Base-by-base conservation (phyloP, 345 rosid species). In the Arabis hirsuta region DNA sequence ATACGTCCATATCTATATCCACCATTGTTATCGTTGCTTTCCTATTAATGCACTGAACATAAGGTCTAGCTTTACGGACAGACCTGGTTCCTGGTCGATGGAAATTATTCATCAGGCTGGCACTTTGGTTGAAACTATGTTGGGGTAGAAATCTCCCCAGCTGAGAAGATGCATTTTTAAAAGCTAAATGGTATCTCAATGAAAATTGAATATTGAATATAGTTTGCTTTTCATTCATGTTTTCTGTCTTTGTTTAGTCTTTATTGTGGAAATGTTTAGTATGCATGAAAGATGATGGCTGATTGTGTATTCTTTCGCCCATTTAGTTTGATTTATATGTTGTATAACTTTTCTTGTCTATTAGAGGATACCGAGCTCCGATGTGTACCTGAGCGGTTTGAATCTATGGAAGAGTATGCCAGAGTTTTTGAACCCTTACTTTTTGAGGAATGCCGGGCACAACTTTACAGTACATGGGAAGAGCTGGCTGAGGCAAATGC, bases 371-470 rank as follows among this genome's bases (percentile, higher is more conserved):
- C 94, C 65, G 98, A 92, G 42, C 92, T 95, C 60, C 96, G 87
- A 55, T 81, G 87, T 61, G 98, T 95, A 71, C 99, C 99, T 19
- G 97, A 94, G 50, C 82, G 75, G 67, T 95, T 95, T 84, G 99
- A 90, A 69, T 95, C 94, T 51, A 82, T 82, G 55, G 99, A 92
- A 64, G 98, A 92, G 36, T 95, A 95, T 76, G 88, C 86, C 6
- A 85, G 88, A 82, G 98, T 95, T 29, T 95, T 95, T 86, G 99
- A 95, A 78, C 99, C 99, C 67, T 73, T 95, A 79, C 99, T 95
- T 79, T 95, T 95, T 73, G 99, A 95, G 84, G 99, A 95, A 76
- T 95, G 99, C 65, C 97, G 99, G 65, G 99, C 99, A 34, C 98
- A 95, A 63, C 90, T 95, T 69, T 87, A 91, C 77, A 85, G 97